Percentiles rank a stretch among this genome's conserved stretches.
Conservation (phyloP, 2,329 filamentous ascomycete genomes). For the Pochonia chlamydosporia region DNA sequence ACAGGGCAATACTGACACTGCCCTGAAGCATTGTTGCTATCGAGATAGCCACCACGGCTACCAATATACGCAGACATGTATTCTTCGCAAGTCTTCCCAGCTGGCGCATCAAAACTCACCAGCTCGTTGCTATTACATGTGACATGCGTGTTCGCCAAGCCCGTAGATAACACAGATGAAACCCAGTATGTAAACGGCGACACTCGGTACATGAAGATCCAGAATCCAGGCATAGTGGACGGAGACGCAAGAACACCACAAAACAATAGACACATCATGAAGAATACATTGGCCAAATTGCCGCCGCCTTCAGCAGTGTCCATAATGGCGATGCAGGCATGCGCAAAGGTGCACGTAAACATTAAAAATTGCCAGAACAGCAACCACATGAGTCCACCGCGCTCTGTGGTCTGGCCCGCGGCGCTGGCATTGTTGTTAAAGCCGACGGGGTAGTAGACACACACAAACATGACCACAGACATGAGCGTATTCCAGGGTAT, state of each 20-base stretch:
- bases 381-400: slow-evolving; percentile 8
- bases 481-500: slow-evolving; percentile 47
- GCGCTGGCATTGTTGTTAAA: neutral
- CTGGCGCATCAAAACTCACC: neutral
- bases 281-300: slow-evolving; percentile 11
- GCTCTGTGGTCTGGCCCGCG: neutral
- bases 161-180: slow-evolving; percentile 20
- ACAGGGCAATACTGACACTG: neutral
- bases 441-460: slow-evolving; percentile 75
- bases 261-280: slow-evolving; percentile 9
- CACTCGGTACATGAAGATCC: slow-evolving; percentile 16
- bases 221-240: slow-evolving; percentile 9
- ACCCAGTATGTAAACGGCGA: slow-evolving; percentile 23
- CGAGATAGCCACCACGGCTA: neutral
- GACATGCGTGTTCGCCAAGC: slow-evolving; percentile 19
- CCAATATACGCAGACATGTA: neutral
- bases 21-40: neutral
- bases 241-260: slow-evolving; percentile 12
- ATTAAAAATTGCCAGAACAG: slow-evolving; percentile 15
- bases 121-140: neutral
- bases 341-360: slow-evolving; percentile 13
- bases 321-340: slow-evolving; percentile 11
- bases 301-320: slow-evolving; percentile 10
- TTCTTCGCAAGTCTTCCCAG: neutral
- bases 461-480: slow-evolving; percentile 61